Evolutionary conservation across 2,329 filamentous ascomycete genomes (phyloP).

Genomic region (Fusarium metavorans): DNA sequence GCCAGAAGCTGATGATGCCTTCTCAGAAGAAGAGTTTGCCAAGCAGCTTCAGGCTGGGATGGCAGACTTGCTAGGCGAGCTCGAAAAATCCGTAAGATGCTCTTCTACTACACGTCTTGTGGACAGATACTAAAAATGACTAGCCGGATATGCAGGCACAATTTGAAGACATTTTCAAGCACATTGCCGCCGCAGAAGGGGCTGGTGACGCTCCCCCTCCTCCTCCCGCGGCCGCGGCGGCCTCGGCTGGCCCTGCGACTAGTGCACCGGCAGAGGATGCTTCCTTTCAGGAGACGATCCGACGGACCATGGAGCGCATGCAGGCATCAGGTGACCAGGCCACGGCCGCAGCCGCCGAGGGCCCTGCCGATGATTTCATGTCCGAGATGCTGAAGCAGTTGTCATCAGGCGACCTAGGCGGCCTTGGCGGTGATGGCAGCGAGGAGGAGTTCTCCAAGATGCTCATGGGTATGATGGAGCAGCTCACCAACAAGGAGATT

Average conservation of each 20-base stretch:
- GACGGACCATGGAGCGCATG: constrained; percentile 96
- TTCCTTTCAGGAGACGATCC: constrained; percentile 92
- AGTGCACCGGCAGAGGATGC: constrained; percentile 64
- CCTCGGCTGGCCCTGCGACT: constrained; percentile 46
- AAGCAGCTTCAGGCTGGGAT: constrained; percentile 91
- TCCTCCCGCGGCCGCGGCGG: constrained; percentile 12
- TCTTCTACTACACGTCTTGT: not conserved
- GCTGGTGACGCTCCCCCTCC: constrained; percentile 37
- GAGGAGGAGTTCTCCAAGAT: constrained; percentile 95
- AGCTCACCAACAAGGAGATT: constrained; percentile 98
- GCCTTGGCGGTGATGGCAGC: constrained; percentile 62
- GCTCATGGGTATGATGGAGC: constrained; percentile 98
- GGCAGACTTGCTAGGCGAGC: constrained; percentile 81
- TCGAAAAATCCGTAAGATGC: constrained; percentile 68
- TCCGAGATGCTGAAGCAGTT: constrained; percentile 94
- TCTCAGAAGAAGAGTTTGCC: constrained; percentile 82
- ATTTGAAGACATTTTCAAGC: constrained; percentile 82
- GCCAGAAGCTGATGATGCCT: constrained; percentile 52
- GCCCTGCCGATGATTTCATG: constrained; percentile 81
- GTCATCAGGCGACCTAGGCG: constrained; percentile 67
- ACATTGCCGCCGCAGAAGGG: constrained; percentile 69
- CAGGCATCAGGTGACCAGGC: constrained; percentile 88
- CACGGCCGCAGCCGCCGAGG: constrained; percentile 78
- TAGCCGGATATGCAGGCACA: constrained; percentile 81
- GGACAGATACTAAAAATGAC: constrained; percentile 1